A percentile compares a stretch with the other conserved stretches of the same genome.
These are phyloP conservation scores for Singerocomus rubriflavus DNA, from an alignment of 1,284 basidiomycete species.

Conservation along the genomic window DNA sequence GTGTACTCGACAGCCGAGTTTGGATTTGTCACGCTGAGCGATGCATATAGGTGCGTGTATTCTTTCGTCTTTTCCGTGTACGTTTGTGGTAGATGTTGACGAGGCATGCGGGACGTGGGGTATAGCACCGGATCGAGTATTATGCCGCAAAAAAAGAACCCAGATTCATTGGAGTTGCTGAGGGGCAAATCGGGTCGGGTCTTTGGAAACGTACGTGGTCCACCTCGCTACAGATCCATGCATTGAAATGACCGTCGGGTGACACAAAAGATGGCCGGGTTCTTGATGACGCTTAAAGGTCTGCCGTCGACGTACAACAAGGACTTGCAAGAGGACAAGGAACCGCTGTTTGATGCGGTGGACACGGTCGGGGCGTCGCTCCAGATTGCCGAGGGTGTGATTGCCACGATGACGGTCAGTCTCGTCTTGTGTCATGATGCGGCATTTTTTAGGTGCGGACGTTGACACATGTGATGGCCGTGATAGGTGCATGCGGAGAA, in stretches of 20 bases:
- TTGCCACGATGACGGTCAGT: slow-evolving; percentile 81
- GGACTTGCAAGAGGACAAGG: slow-evolving; percentile 98
- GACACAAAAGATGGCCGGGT: slow-evolving; percentile 82
- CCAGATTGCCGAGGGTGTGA: slow-evolving; percentile 91
- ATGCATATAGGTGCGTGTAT: slow-evolving; percentile 88
- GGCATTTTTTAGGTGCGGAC: neutral
- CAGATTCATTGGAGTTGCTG: slow-evolving; percentile 92
- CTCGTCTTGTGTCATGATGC: neutral
- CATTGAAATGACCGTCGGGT: neutral
- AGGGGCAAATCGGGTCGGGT: slow-evolving; percentile 94
- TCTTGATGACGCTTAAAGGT: slow-evolving; percentile 97
- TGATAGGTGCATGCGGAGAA: slow-evolving; percentile 80
- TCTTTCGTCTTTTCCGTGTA: neutral
- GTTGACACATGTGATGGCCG: neutral
- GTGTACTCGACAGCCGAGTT: slow-evolving; percentile 97
- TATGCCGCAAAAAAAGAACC: slow-evolving; percentile 99
- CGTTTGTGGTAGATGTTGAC: slow-evolving; percentile 1
- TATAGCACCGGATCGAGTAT: slow-evolving; percentile 94
- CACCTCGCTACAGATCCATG: neutral
- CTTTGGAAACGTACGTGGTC: slow-evolving; percentile 75
- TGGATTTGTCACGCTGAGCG: slow-evolving; percentile 90
- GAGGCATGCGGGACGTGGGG: neutral
- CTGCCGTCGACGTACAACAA: slow-evolving; percentile 99
- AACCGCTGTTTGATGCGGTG: slow-evolving; percentile 93
- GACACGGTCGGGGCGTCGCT: slow-evolving; percentile 90